Evolutionary conservation across 1,284 basidiomycete genomes (phyloP).

Genomic region (Sporisorium reilianum): DNA sequence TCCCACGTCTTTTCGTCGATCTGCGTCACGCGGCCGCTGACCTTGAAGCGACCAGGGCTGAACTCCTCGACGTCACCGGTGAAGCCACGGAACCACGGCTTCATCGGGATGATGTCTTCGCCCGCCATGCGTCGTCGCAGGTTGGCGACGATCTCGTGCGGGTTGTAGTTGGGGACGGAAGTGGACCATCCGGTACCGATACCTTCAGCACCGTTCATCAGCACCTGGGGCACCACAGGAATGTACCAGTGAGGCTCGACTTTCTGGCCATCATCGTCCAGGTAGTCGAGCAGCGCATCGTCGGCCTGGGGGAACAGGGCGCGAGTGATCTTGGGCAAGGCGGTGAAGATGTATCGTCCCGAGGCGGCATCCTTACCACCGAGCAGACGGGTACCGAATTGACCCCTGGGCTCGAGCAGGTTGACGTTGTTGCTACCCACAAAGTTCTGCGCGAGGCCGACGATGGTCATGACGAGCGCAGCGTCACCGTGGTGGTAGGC

Average conservation of each 20-base stretch:
- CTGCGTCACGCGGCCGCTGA: slow-evolving; percentile 81
- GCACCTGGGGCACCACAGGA: slow-evolving; percentile 87
- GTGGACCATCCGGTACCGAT: slow-evolving; percentile 99
- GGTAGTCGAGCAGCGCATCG: slow-evolving; percentile 84
- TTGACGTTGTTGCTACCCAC: slow-evolving; percentile 98
- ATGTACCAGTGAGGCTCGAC: slow-evolving; percentile 98
- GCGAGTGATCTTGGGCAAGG: slow-evolving; percentile 82
- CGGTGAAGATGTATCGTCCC: slow-evolving; percentile 96
- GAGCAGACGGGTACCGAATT: slow-evolving; percentile 83
- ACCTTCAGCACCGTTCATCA: slow-evolving; percentile 95
- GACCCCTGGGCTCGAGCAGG: slow-evolving; percentile 88
- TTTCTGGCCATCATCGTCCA: slow-evolving; percentile 86
- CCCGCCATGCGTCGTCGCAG: slow-evolving; percentile 86
- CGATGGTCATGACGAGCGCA: slow-evolving; percentile 87
- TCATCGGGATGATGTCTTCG: slow-evolving; percentile 86
- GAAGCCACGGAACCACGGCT: slow-evolving; percentile 98
- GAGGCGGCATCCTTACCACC: slow-evolving; percentile 81
- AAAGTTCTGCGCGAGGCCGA: slow-evolving; percentile 92
- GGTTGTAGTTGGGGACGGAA: slow-evolving; percentile 91
- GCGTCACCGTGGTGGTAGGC: slow-evolving; percentile 97
- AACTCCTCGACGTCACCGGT: slow-evolving; percentile 83
- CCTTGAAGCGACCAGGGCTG: slow-evolving; percentile 87
- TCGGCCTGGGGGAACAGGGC: slow-evolving; percentile 85
- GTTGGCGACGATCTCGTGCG: slow-evolving; percentile 88
- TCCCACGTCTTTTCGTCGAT: slow-evolving; percentile 88